Evolutionary conservation across 2,329 filamentous ascomycete genomes (phyloP), one percentile per base, ranked within the genome.

Genomic region (Cytospora paraplurivora): DNA sequence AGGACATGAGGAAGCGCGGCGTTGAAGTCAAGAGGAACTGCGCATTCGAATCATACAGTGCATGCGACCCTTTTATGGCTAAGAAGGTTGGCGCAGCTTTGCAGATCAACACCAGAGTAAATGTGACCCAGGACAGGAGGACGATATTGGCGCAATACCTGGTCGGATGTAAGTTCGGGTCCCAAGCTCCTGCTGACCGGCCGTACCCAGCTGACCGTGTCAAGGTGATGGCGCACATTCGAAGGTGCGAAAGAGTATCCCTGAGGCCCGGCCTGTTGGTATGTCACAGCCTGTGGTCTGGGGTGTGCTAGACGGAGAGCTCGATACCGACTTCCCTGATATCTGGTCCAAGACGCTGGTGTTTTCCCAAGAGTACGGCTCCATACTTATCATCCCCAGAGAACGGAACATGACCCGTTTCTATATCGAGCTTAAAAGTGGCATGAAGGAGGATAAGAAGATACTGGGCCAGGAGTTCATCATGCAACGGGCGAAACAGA

Each of bases 1-100:
- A 89, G 10, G 89, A 92, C 69, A 81, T 92, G 73, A 79, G 79
- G 67, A 83, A 86, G 69, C 81, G 88, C 55, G 88, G 88, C 15
- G 78, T 86, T 17, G 79, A 83, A 50, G 88, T 92, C 32, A 80
- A 80, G 62, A 80, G 89, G 66, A 88, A 86, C 68, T 87, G 85
- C 15, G 81, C 82, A 7, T 92, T 91, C 66, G 81, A 84, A 66
- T 83, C 81, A 17, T 87, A 82, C 73, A 78, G 81, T 69, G 75
- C 62, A 12, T 66, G 64, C 51, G 64, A 66, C 49, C 53, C 62
- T 17, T 34, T 78, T 32, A 77, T 78, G 61, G 77, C 79, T 65
- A 74, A 77, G 68, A 74, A 77, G 68, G 70, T 70, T 13, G 79
- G 77, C 2, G 78, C 62, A 13, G 64, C 79, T 7, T 70, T 83